Base-by-base conservation (phyloP, 345 rosid genomes). In the Carallia brachiata region DNA sequence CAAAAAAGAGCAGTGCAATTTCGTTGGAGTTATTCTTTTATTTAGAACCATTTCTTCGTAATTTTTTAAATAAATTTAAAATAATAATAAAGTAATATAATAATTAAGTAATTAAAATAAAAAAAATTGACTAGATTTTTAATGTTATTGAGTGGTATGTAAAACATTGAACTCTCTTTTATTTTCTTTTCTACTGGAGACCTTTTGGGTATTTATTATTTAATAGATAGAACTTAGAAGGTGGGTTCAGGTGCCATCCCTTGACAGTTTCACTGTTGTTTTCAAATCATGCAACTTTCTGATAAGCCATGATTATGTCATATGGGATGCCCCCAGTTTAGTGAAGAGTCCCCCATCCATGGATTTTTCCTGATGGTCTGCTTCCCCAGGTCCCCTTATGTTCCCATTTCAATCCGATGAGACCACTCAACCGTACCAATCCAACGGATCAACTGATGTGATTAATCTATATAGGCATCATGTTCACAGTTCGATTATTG, bases 311-410 rank as follows among this genome's bases (percentile, higher is more conserved):
- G 60, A 56, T 10, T 12, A 19, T 27, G 18, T 15, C 23, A 15
- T 52, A 10, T 1, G 31, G 34, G 2, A 5, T 27, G 60, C 31
- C 12, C 31, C n/a, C 58, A 23, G 52, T 58, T 32, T n/a, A 62
- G 69, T 73, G 67, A 31, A 16, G 55, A 73, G 72, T 73, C 77
- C 63, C 63, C 72, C 52, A 54, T 67, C 76, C 62, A 2, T 72
- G 65, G 71, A 62, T 53, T 61, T 68, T 37, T 52, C 36, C 30
- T 55, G 17, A 36, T 73, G 23, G 69, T 64, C 72, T 36, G 6
- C 31, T 67, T 62, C 67, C 27, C 48, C n/a, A 8, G 13, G 10
- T 40, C 3, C 15, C 48, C 13, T 2, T 12, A 40, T 60, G 6
- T 72, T 64, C 16, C 65, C 60, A 5, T 18, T 36, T 61, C 61